These are phyloP conservation scores for Metschnikowia koreensis DNA, from an alignment of 805 yeast genomes.

Conservation along the genomic window DNA sequence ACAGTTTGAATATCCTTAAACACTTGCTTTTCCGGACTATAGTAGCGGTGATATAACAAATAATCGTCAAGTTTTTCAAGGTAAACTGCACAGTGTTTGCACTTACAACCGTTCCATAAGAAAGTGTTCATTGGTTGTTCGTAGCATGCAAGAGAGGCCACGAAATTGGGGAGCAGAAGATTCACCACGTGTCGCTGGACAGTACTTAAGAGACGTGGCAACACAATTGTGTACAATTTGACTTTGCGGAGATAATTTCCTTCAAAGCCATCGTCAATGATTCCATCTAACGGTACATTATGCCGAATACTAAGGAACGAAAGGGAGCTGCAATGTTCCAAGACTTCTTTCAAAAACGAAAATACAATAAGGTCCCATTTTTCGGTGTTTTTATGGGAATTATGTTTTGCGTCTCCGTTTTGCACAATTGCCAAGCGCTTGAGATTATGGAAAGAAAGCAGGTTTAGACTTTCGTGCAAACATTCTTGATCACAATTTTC, in stretches of 20 bases:
- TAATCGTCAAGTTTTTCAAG: conserved; percentile 57
- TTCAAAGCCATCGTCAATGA: conserved; percentile 61
- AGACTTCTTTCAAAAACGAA: conserved; percentile 22
- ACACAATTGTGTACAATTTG: conserved; percentile 44
- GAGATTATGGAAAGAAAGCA: conserved; percentile 28
- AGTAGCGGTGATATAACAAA: conserved; percentile 63
- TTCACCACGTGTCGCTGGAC: conserved; percentile 33
- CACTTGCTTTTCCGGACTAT: conserved; percentile 41
- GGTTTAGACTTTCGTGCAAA: conserved; percentile 39
- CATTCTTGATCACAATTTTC: conserved; percentile 43
- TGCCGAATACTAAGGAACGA: conserved; percentile 52
- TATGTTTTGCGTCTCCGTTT: conserved; percentile 32
- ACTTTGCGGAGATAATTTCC: conserved; percentile 68
- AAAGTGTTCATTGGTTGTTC: conserved; percentile 69
- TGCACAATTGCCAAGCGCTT: conserved; percentile 38
- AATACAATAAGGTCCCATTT: conserved; percentile 53
- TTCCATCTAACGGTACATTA: conserved; percentile 48
- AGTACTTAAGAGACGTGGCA: conserved; percentile 40
- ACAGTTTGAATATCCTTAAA: conserved; percentile 63
- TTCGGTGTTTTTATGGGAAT: conserved; percentile 39
- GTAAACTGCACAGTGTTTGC: conserved; percentile 51
- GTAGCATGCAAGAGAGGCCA: conserved; percentile 62
- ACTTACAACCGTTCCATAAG: conserved; percentile 76
- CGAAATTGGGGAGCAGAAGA: conserved; percentile 56
- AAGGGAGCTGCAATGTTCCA: conserved; percentile 32